Percentiles rank a stretch among this genome's conserved stretches.
Conservation (phyloP, 2,329 filamentous ascomycete genomes). For the Stachybotrys elegans region DNA sequence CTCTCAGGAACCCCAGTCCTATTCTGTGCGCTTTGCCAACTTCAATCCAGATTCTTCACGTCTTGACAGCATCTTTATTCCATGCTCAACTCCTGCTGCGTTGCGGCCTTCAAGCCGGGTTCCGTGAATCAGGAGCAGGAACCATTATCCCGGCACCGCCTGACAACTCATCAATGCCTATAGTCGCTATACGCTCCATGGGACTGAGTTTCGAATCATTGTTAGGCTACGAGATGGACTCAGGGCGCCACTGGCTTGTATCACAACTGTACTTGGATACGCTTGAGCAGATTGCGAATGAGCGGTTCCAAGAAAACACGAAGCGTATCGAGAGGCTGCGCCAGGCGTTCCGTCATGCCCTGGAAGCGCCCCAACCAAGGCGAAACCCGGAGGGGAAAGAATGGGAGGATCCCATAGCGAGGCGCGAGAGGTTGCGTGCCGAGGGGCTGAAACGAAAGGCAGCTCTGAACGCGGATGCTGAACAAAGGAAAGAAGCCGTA, state of each 20-base stretch:
- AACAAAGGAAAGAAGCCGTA: too few relatives aligned
- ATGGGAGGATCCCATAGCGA: constrained; percentile 50
- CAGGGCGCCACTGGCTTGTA: constrained; percentile 46
- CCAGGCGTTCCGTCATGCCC: constrained; percentile 36
- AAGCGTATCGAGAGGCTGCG: constrained; percentile 64
- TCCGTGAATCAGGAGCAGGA: constrained; percentile 83
- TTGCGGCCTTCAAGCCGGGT: constrained; percentile 75
- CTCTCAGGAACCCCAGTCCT: constrained; percentile 18
- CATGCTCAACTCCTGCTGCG: constrained; percentile 73
- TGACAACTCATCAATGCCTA: constrained; percentile 47
- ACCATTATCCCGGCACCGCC: constrained; percentile 43
- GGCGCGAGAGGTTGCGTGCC: constrained; percentile 50
- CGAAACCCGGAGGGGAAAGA: constrained; percentile 30
- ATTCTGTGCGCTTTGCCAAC: constrained; percentile 6
- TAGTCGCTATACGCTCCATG: constrained; percentile 81
- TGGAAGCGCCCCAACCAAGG: constrained; percentile 18
- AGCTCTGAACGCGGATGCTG: constrained; percentile 31
- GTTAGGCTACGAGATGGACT: constrained; percentile 52
- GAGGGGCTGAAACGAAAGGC: constrained; percentile 53
- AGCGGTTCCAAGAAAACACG: constrained; percentile 65
- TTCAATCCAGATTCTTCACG: constrained; percentile 76
- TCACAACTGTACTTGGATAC: constrained; percentile 61
- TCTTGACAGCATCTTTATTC: constrained; percentile 69
- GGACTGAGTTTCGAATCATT: constrained; percentile 79
- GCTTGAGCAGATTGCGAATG: constrained; percentile 66